Base-by-base conservation (phyloP, 345 rosid species). In the Camelina neglecta region DNA sequence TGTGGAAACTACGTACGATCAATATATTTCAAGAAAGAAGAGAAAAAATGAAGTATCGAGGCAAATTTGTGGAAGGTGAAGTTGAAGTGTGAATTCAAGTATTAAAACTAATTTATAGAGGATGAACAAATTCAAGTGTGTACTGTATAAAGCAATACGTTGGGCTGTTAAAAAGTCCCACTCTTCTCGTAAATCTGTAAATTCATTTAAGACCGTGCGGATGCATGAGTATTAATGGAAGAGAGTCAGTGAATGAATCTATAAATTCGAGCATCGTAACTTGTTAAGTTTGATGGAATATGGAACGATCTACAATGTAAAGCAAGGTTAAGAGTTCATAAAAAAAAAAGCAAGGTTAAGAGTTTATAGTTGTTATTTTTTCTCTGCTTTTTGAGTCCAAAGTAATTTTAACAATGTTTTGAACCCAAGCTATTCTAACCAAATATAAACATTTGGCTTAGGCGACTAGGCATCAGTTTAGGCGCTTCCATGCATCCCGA, bases 151-250 rank as follows among this genome's bases (percentile, higher is more conserved):
- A 59, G 64, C 24, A 21, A 20, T 21, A 31, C 4, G 11, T 20
- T 39, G 31, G 18, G 9, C 12, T 12, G 12, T 13, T 8, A 21
- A 21, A 24, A 24, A 24, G 26, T 2, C 3, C 26, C 26, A 24
- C 26, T 62, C 26, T 41, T 41, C 50, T 42, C 50, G 54, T 56
- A 29, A 67, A 67, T 67, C 3, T 38, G 24, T 9, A 39, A 67
- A 9, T 15, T 38, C 24, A 42, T 56, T 55, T 56, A 55, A 6
- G 36, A n/a, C 48, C 1, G 16, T 49, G 26, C 26, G 3, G 3
- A 24, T 24, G 33, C 4, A 36, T 41, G 7, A 23, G 12, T 61
- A 61, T 15, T 4, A 64, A 26, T 26, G 10, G 16, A 15, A 45
- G 38, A 42, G 9, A 12, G 6, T 23, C 36, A 21, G 18, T 18